Evolutionary conservation across 23 red algal species (phyloP).

Genomic region (Agarophyton chilense): DNA sequence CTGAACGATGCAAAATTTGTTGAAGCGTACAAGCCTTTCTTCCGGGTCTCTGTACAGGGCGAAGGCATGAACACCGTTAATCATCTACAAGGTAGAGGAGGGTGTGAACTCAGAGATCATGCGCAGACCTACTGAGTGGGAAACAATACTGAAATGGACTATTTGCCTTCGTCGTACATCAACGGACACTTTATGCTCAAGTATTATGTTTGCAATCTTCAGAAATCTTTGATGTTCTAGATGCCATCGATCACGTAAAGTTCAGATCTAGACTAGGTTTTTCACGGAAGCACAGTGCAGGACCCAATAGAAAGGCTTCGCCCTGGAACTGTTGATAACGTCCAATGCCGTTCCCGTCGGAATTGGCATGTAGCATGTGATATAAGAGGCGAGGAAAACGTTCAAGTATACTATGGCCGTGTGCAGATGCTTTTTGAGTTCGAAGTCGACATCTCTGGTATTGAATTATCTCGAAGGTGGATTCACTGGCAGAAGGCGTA

Average conservation of each 20-base stretch:
- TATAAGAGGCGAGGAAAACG: not conserved
- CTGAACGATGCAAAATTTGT: not conserved
- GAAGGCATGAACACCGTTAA: not conserved
- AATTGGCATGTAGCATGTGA: not conserved
- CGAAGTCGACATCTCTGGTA: too few relatives aligned
- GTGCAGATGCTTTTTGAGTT: constrained; percentile 19
- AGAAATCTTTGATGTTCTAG: not conserved
- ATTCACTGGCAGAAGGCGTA: not conserved
- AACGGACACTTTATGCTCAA: too few relatives aligned
- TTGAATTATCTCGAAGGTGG: not conserved
- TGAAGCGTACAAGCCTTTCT: constrained; percentile 8
- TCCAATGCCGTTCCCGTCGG: not conserved
- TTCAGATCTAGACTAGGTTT: not conserved
- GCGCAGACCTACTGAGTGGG: too few relatives aligned
- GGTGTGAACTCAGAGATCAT: not conserved
- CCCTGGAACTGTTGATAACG: not conserved
- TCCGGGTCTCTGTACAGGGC: too few relatives aligned
- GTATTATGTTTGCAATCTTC: not conserved
- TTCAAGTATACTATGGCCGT: not conserved
- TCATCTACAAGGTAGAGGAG: not conserved
- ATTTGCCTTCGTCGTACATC: too few relatives aligned
- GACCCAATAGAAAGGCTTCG: not conserved
- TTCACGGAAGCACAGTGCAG: not conserved
- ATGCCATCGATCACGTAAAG: not conserved
- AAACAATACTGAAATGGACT: too few relatives aligned